Base-by-base conservation (phyloP, 1,284 basidiomycete genomes). In the Trametes pubescens region DNA sequence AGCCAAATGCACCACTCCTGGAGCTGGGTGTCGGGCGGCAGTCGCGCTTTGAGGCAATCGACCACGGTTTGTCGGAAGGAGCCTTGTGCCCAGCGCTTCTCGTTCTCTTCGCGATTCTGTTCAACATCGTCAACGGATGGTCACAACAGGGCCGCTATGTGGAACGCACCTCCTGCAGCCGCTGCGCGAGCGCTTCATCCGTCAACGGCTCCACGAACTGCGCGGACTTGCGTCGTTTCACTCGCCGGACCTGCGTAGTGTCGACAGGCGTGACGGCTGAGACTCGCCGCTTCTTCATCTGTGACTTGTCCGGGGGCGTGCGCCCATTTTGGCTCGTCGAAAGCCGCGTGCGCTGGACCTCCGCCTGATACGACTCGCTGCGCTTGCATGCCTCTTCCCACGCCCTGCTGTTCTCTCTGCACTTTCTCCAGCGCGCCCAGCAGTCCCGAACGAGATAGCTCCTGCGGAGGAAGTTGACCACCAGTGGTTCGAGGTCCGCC, bases 81-180 rank as follows among this genome's bases (percentile, higher is more conserved):
- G 16, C 88, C 88, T 55, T 80, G 81, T 0, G 87, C 86, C 91
- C 91, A 92, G 44, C 89, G 84, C 22, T 81, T 82, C 67, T 86
- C 83, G 64, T 90, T 83, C 67, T 90, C 88, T 74, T 86, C 83
- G 59, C 87, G 84, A 66, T 90, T 92, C 90, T 92, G 70, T 21
- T n/a, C 62, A 59, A 21, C 16, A 18, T 29, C 16, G 58, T 57
- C 26, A 68, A 29, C 29, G 16, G 26, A 43, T 6, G 24, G 8
- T 1, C 7, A 26, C 58, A 68, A 64, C 63, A 67, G 51, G 62
- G 49, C 61, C 4, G 10, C 22, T 10, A 13, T 26, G 16, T 1
- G 58, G 51, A 60, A 49, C 59, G 72, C 72, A 91, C 90, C 84
- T 90, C 86, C 80, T 86, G 85, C 68, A 92, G 83, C 52, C 88